These are phyloP conservation scores for Ulmus americana DNA, from an alignment of 331 rosid genomes.

Conservation along the genomic window DNA sequence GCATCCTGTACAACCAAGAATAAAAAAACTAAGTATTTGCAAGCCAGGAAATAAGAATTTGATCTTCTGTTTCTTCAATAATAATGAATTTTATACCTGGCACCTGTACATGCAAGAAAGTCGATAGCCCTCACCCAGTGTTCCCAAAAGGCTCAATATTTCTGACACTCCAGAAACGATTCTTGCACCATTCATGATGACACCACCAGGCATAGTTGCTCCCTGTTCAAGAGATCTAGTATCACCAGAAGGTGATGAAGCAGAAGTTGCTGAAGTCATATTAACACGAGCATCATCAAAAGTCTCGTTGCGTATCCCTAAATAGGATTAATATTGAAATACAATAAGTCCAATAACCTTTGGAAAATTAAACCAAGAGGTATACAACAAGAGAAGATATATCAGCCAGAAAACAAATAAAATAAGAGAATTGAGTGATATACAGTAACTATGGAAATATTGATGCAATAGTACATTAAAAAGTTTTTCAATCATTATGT, in stretches of 20 bases:
- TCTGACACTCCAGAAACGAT: constrained; percentile 59
- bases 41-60: constrained; percentile 20
- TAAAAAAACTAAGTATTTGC: neutral
- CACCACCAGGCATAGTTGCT: constrained; percentile 38
- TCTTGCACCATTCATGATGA: constrained; percentile 47
- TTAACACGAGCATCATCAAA: constrained; percentile 66
- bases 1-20: constrained; percentile 64
- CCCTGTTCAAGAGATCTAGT: constrained; percentile 58
- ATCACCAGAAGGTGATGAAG: constrained; percentile 49
- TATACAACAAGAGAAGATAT: neutral
- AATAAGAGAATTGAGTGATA: too few relatives aligned
- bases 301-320: constrained; percentile 67
- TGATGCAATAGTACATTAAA: neutral
- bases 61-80: constrained; percentile 16
- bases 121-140: constrained; percentile 83
- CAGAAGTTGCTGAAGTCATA: constrained; percentile 40
- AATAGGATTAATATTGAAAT: constrained; percentile 18
- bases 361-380: neutral
- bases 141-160: constrained; percentile 69
- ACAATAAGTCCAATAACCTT: constrained; percentile 6
- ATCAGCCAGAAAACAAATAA: too few relatives aligned
- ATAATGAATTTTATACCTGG: constrained; percentile 54
- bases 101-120: constrained; percentile 82
- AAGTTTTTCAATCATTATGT: neutral
- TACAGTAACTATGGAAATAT: too few relatives aligned